Evolutionary conservation across 257 asterid genomes (phyloP), one percentile per base, ranked within the genome.

Genomic region (Gentiana straminea): DNA sequence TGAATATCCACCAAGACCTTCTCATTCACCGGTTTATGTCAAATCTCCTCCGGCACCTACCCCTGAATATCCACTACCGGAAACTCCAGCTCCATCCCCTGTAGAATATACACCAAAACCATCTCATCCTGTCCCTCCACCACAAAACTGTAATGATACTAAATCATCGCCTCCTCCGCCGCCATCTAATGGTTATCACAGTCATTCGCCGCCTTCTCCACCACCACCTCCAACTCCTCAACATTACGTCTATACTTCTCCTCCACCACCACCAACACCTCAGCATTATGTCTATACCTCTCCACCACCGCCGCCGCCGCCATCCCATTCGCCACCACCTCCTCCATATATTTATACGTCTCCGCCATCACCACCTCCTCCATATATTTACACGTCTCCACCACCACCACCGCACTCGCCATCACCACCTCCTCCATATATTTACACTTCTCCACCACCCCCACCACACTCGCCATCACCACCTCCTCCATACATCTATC

Each of bases 341-440:
- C 52, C 66, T 9, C 46, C 57, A 9, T 34, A 41, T 10, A 53
- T 57, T 2, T 38, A 68, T 4, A 49, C 63, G 3, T 49, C 77
- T 2, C 68, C 71, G 6, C 73, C 73, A 32, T 69, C 79, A 4
- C 59, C 73, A 5, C 55, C 73, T 11, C 58, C 66, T 8, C 45
- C 56, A 7, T 13, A 41, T 9, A 53, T 52, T 2, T 38, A 68
- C 8, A 48, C 66, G 4, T 49, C 77, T 2, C 68, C 71, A 10
- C 73, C 73, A 13, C 71, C 79, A 7, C 62, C 70, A 5, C 64
- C 77, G 3, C 73, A 69, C 33, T 41, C 72, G 37, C 54, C 69
- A 2, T 66, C 78, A 11, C 67, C 74, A 0, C 69, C 72, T 1
- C 73, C 78, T 3, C 54, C 69, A 24, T 57, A 50, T 1, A 33